phyloP scores from a whole-genome alignment of 2,329 filamentous ascomycete genomes.

The Botrytis galanthina region DNA sequence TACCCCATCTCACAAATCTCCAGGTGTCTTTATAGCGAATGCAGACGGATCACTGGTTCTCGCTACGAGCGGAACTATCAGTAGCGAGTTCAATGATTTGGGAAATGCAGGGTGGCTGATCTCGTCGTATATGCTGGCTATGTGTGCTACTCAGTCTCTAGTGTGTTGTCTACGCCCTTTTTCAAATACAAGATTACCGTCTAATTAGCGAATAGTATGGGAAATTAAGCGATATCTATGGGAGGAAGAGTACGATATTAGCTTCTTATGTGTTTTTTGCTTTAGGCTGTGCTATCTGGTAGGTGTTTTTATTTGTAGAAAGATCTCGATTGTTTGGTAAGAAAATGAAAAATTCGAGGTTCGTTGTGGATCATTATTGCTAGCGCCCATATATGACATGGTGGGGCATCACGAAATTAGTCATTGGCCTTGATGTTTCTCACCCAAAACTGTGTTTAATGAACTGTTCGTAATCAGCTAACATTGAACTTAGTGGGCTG shows the following conservation, averaged over 20 bases:
- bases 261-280: conserved; percentile 51
- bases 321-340: background rate
- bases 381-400: background rate
- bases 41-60: conserved; percentile 63
- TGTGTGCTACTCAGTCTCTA: conserved; percentile 52
- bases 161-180: conserved; percentile 39
- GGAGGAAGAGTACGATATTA: conserved; percentile 10
- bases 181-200: background rate
- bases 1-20: background rate
- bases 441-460: background rate
- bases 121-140: conserved; percentile 51
- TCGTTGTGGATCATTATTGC: background rate
- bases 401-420: background rate
- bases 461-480: background rate
- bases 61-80: conserved; percentile 60
- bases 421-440: background rate
- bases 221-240: conserved; percentile 56
- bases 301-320: conserved; percentile 28
- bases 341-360: background rate
- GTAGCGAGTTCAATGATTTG: conserved; percentile 57
- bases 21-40: conserved; percentile 62
- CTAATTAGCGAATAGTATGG: conserved; percentile 30
- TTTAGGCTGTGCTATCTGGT: conserved; percentile 44
- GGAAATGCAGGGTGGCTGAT: conserved; percentile 58
- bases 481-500: conserved; percentile 40